phyloP scores from a whole-genome alignment of 805 yeast species.

The Wickerhamomyces xylosicus region DNA sequence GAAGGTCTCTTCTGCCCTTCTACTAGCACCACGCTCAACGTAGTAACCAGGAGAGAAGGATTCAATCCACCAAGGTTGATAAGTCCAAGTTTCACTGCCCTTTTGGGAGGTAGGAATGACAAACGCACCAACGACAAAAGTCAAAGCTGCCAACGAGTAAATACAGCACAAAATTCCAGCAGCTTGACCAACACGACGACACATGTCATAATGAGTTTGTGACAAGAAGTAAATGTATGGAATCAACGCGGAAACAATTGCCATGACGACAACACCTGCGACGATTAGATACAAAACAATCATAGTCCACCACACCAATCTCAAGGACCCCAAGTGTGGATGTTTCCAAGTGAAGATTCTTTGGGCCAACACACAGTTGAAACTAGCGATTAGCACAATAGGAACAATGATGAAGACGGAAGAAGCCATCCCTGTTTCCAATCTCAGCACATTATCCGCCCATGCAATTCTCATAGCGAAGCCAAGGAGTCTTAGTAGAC shows the following conservation, averaged over 20 bases:
- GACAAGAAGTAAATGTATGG: slow-evolving; percentile 46
- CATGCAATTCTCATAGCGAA: slow-evolving; percentile 49
- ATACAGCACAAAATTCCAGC: not conserved
- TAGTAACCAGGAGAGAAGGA: slow-evolving; percentile 49
- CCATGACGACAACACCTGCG: slow-evolving; percentile 48
- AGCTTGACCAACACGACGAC: not conserved
- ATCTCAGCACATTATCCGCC: slow-evolving; percentile 36
- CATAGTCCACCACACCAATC: slow-evolving; percentile 39
- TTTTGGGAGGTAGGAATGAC: slow-evolving; percentile 41
- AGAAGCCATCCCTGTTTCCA: slow-evolving; percentile 43
- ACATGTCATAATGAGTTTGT: not conserved
- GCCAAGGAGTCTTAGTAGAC: slow-evolving; percentile 45
- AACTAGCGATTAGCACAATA: slow-evolving; percentile 45
- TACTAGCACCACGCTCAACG: slow-evolving; percentile 41
- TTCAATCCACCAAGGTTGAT: slow-evolving; percentile 76
- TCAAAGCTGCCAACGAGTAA: not conserved
- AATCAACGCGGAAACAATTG: slow-evolving; percentile 50
- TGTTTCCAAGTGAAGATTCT: slow-evolving; percentile 72
- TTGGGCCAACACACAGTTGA: slow-evolving; percentile 59
- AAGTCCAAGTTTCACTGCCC: slow-evolving; percentile 42
- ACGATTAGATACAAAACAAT: slow-evolving; percentile 42
- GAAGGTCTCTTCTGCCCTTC: not conserved
- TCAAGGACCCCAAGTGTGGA: slow-evolving; percentile 53
- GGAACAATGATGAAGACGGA: slow-evolving; percentile 50
- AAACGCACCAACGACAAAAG: slow-evolving; percentile 39